phyloP scores from a whole-genome alignment of 2,329 filamentous ascomycete genomes.

The Sclerotinia nivalis region DNA sequence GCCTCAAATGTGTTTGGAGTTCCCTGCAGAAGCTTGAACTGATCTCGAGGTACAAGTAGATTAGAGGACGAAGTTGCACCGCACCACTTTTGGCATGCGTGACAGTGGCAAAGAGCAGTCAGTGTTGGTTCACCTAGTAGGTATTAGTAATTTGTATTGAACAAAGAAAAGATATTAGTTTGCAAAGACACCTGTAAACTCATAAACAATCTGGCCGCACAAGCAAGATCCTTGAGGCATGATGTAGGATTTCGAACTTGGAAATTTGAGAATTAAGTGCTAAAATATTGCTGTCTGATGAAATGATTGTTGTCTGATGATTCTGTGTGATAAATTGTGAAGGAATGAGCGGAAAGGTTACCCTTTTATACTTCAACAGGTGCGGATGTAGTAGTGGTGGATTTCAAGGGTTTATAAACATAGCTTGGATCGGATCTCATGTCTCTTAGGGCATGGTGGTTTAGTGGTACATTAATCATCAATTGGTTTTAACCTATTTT shows the following conservation, averaged over 20 bases:
- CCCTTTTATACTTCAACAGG: not conserved
- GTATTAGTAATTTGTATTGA: not conserved
- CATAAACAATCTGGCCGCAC: not conserved
- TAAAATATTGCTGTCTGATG: not conserved
- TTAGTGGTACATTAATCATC: too few relatives aligned
- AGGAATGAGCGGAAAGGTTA: not conserved
- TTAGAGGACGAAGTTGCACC: conserved; percentile 55
- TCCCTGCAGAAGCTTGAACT: conserved; percentile 53
- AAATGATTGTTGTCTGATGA: too few relatives aligned
- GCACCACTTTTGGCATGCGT: conserved; percentile 55
- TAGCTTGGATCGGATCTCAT: too few relatives aligned
- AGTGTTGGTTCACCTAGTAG: conserved; percentile 45
- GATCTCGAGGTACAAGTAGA: conserved; percentile 49
- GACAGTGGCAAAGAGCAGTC: conserved; percentile 54
- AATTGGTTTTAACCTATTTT: too few relatives aligned
- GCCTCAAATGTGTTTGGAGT: conserved; percentile 51
- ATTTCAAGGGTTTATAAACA: too few relatives aligned
- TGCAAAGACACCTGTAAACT: not conserved
- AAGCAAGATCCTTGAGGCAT: conserved; percentile 1
- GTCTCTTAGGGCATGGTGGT: too few relatives aligned
- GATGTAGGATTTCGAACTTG: not conserved
- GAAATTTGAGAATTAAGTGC: not conserved
- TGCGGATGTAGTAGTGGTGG: too few relatives aligned
- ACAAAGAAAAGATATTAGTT: not conserved
- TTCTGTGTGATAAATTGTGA: not conserved